phyloP scores from a whole-genome alignment of 2,329 filamentous ascomycete species.

The Botrytis medusae region DNA sequence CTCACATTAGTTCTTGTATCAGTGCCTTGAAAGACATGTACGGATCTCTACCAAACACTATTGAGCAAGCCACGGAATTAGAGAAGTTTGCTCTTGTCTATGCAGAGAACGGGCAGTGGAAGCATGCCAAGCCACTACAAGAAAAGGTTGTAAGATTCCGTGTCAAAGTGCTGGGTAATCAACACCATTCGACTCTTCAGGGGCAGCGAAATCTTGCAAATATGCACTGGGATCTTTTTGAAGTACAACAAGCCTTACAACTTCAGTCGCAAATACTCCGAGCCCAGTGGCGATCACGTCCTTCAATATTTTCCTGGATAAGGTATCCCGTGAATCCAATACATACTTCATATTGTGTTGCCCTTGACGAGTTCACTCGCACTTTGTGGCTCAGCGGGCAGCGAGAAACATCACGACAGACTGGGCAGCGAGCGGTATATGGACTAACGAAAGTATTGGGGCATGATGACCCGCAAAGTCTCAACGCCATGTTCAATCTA shows the following conservation, averaged over 20 bases:
- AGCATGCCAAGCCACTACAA: conserved; percentile 30
- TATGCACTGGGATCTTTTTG: conserved; percentile 23
- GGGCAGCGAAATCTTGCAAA: conserved; percentile 14
- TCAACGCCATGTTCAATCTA: conserved; percentile 39
- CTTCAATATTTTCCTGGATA: background rate
- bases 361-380: background rate
- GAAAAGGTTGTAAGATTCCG: conserved; percentile 22
- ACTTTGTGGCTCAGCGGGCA: background rate
- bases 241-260: conserved; percentile 8
- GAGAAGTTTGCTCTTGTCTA: conserved; percentile 36
- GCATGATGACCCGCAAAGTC: conserved; percentile 34
- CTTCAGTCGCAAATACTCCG: conserved; percentile 16
- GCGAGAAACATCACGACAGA: background rate
- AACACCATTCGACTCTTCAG: too few relatives aligned
- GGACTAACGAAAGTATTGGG: background rate
- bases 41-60: conserved; percentile 22
- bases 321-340: background rate
- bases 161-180: conserved; percentile 17
- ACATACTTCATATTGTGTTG: background rate
- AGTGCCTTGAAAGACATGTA: conserved; percentile 8
- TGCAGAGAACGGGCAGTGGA: conserved; percentile 37
- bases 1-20: conserved; percentile 22
- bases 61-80: conserved; percentile 27
- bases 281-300: conserved; percentile 7
- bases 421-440: background rate